Evolutionary conservation across 2,329 filamentous ascomycete species (phyloP).

Genomic region (Kalaharituber pfeilii): DNA sequence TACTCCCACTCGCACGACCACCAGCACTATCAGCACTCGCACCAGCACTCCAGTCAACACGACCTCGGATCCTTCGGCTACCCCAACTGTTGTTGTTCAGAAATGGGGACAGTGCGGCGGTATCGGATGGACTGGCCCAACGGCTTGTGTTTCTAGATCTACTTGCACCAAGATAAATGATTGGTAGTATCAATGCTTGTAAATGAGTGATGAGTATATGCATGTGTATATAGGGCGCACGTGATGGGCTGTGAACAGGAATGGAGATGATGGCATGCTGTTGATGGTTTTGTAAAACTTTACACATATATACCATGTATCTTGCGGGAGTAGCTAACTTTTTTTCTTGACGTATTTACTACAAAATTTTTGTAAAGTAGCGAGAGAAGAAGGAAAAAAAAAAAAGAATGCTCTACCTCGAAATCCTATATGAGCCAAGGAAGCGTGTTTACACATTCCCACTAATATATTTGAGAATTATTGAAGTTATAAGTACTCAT

Average conservation of each 20-base stretch:
- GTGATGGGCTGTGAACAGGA: too few relatives aligned
- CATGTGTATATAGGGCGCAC: too few relatives aligned
- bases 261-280: too few relatives aligned
- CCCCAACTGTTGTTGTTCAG: neutral
- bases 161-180: neutral
- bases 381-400: neutral
- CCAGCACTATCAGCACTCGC: neutral
- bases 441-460: too few relatives aligned
- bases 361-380: neutral
- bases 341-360: neutral
- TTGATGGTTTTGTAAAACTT: too few relatives aligned
- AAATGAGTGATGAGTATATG: neutral
- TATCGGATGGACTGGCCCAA: neutral
- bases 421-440: too few relatives aligned
- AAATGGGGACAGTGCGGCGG: neutral
- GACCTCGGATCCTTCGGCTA: constrained; percentile 1
- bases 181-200: neutral
- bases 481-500: too few relatives aligned
- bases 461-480: too few relatives aligned
- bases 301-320: too few relatives aligned
- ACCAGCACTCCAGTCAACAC: neutral
- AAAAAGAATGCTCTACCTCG: too few relatives aligned
- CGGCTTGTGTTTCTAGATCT: neutral
- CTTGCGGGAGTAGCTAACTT: neutral
- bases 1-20: neutral